A percentile compares a stretch with the other conserved stretches of the same genome.
These are phyloP conservation scores for Cladosporium sp. DNA, from an alignment of 2,329 filamentous ascomycete genomes.

Conservation along the genomic window DNA sequence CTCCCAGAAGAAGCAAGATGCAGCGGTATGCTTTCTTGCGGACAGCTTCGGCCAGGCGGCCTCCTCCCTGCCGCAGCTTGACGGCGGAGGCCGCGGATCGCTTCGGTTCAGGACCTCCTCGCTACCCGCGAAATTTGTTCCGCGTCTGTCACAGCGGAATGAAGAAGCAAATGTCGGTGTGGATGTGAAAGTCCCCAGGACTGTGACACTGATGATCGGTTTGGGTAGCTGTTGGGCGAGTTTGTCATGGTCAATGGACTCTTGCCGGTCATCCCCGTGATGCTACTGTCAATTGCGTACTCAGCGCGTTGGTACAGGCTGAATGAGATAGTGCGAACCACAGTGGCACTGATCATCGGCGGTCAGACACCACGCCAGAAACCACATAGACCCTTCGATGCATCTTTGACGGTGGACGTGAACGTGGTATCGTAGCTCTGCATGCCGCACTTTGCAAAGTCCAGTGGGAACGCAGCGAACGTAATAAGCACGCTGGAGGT, in stretches of 20 bases:
- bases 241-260: slow-evolving; percentile 48
- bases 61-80: too few species aligned
- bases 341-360: slow-evolving; percentile 73
- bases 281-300: slow-evolving; percentile 66
- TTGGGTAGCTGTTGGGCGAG: too few species aligned
- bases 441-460: slow-evolving; percentile 87
- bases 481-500: slow-evolving; percentile 75
- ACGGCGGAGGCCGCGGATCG: too few species aligned
- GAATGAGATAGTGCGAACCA: slow-evolving; percentile 74
- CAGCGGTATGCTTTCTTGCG: too few species aligned
- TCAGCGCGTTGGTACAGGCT: slow-evolving; percentile 77
- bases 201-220: too few species aligned
- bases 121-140: too few species aligned
- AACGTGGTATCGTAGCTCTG: slow-evolving; percentile 61
- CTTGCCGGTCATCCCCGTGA: slow-evolving; percentile 60
- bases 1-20: too few species aligned
- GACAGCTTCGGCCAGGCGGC: too few species aligned
- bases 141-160: too few species aligned
- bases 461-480: slow-evolving; percentile 76
- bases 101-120: too few species aligned
- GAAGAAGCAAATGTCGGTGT: too few species aligned
- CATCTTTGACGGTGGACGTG: slow-evolving; percentile 67
- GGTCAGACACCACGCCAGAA: slow-evolving; percentile 62
- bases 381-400: slow-evolving; percentile 53
- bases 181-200: too few species aligned